Evolutionary conservation across 345 rosid genomes (phyloP).

Genomic region (Nasturtium officinale): DNA sequence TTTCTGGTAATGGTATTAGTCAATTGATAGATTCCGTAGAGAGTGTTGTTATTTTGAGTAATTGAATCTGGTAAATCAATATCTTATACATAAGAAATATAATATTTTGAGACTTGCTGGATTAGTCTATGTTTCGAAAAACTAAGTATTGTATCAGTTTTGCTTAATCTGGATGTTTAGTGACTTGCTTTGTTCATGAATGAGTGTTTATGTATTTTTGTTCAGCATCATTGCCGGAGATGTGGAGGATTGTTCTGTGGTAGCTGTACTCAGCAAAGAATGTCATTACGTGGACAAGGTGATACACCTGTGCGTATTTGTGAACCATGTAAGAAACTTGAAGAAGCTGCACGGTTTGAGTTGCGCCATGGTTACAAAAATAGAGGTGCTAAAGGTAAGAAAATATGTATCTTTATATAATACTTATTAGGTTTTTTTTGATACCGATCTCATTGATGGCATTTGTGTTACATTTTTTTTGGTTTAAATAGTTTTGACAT

Average conservation of each 20-base stretch:
- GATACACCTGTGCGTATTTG: slow-evolving; percentile 89
- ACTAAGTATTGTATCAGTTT: neutral
- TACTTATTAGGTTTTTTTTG: neutral
- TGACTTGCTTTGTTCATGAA: neutral
- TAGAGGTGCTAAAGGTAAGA: slow-evolving; percentile 62
- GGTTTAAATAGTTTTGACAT: neutral
- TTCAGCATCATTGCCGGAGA: slow-evolving; percentile 93
- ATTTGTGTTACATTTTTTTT: neutral
- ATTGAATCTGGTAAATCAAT: neutral
- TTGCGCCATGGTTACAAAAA: slow-evolving; percentile 66
- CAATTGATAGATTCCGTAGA: neutral
- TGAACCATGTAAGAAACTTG: slow-evolving; percentile 86
- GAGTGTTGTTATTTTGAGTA: neutral
- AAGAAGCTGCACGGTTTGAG: slow-evolving; percentile 94
- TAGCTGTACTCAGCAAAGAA: slow-evolving; percentile 72
- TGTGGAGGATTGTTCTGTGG: slow-evolving; percentile 94
- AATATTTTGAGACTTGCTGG: neutral
- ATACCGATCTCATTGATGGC: neutral
- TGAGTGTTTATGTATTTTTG: slow-evolving; percentile 24
- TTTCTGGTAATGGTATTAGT: neutral
- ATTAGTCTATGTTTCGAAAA: neutral
- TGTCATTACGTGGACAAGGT: slow-evolving; percentile 89
- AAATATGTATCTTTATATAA: neutral
- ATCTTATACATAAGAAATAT: neutral
- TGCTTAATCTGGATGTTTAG: neutral